Evolutionary conservation across 2,329 filamentous ascomycete species (phyloP).

Genomic region (Acephala macrosclerotiorum): DNA sequence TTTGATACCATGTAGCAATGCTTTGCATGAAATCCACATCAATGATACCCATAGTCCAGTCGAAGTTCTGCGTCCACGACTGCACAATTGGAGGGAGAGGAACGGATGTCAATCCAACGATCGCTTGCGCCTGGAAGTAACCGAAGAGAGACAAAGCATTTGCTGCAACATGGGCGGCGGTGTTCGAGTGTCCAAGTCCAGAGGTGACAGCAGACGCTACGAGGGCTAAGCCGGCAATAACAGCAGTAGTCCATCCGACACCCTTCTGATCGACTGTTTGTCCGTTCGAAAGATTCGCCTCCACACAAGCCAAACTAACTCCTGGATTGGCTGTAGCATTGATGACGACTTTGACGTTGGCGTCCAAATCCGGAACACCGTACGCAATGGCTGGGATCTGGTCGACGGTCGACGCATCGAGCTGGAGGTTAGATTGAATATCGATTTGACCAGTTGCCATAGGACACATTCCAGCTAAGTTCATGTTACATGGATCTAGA

Average conservation of each 20-base stretch:
- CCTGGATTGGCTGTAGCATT: constrained; percentile 67
- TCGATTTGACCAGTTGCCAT: constrained; percentile 87
- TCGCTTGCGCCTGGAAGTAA: constrained; percentile 94
- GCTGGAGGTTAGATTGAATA: constrained; percentile 73
- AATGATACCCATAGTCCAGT: constrained; percentile 98
- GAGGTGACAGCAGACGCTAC: constrained; percentile 88
- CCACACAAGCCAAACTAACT: constrained; percentile 80
- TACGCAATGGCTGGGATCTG: constrained; percentile 86
- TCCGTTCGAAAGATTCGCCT: constrained; percentile 87
- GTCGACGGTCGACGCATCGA: constrained; percentile 63
- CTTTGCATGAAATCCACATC: constrained; percentile 84
- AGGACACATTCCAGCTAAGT: constrained; percentile 81
- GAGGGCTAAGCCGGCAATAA: constrained; percentile 85
- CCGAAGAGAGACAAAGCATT: constrained; percentile 93
- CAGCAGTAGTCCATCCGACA: constrained; percentile 88
- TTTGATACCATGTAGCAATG: constrained; percentile 95
- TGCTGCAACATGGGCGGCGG: constrained; percentile 91
- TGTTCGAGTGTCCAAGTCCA: constrained; percentile 90
- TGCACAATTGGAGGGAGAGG: constrained; percentile 85
- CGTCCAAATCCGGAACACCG: constrained; percentile 89
- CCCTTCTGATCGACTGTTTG: constrained; percentile 90
- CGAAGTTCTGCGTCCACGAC: constrained; percentile 96
- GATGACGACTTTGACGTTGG: constrained; percentile 82
- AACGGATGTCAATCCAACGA: constrained; percentile 85
- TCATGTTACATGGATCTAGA: constrained; percentile 77